A percentile compares a stretch with the other conserved stretches of the same genome.
Evolutionary conservation across 768 basidiomycete genomes (phyloP).

Genomic region (Macrolepiota fuliginosa): DNA sequence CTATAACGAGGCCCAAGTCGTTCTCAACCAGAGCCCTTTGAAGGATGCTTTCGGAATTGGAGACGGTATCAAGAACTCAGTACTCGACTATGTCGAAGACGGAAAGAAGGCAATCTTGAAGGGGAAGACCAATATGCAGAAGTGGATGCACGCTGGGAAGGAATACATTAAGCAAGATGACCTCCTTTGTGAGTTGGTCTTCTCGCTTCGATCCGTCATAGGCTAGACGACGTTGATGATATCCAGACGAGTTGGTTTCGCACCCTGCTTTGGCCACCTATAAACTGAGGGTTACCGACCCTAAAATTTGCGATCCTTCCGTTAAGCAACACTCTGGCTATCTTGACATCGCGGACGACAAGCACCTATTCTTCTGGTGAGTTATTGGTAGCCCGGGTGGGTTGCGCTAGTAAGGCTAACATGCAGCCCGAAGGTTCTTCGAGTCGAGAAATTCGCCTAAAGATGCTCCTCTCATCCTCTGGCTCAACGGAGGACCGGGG

Average conservation of each 20-base stretch:
- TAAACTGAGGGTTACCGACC: constrained; percentile 61
- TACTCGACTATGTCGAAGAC: constrained; percentile 37
- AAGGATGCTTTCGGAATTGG: neutral
- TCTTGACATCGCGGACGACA: constrained; percentile 74
- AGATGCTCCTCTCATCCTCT: constrained; percentile 80
- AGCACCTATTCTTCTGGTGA: constrained; percentile 88
- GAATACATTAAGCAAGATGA: constrained; percentile 70
- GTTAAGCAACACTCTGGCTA: constrained; percentile 85
- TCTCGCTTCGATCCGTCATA: neutral
- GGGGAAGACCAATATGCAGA: constrained; percentile 50
- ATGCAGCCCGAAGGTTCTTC: constrained; percentile 64
- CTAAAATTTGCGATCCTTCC: constrained; percentile 73
- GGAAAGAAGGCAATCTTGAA: constrained; percentile 40
- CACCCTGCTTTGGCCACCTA: constrained; percentile 49
- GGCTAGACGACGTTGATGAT: neutral
- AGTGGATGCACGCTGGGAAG: constrained; percentile 62
- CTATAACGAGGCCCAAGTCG: neutral
- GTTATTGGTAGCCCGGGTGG: constrained; percentile 14
- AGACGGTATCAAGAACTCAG: constrained; percentile 21
- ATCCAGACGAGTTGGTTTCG: constrained; percentile 61
- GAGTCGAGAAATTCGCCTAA: constrained; percentile 75
- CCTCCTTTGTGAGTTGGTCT: constrained; percentile 57
- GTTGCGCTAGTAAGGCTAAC: neutral
- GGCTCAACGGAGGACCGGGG: constrained; percentile 84
- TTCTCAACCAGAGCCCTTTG: neutral